Evolutionary conservation across 1,284 basidiomycete species (phyloP), one percentile per base, ranked within the genome.

Genomic region (Pseudozyma sp.): DNA sequence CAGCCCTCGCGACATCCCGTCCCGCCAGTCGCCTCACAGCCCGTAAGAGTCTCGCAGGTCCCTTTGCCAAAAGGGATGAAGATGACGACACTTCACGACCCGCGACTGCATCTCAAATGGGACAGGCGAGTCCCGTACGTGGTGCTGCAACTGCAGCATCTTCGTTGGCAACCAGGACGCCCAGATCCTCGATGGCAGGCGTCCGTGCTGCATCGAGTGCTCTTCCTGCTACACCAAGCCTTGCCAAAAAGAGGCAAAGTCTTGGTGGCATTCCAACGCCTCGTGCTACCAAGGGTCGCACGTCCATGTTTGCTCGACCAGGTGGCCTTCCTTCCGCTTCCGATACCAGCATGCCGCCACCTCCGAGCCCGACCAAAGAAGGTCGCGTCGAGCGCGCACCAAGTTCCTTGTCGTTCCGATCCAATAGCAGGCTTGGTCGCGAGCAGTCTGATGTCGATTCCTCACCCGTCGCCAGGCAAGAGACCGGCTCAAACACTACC

Each of bases 71-170:
- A 3, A 45, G 71, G 40, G 59, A 53, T 40, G 68, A 70, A 18
- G 49, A 66, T 13, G 70, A 70, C 8, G 64, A 65, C 19, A 55
- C 45, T 11, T n/a, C 61, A 7, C 59, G 53, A 8, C 58, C 60
- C 12, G 36, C 75, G 61, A 67, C 21, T 35, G 9, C 35, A 11
- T 53, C 70, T 64, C 67, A 50, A 55, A 52, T 61, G 47, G 89
- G 87, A 78, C 63, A 57, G 45, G 40, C 59, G 13, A 71, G 63
- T 38, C 61, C 70, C 1, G 42, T 51, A n/a, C 56, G 65, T 12
- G 48, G 34, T 40, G 52, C 65, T n/a, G 35, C n/a, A 8, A 38
- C 54, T 11, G 49, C 71, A 13, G 21, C 64, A 14, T 67, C 50
- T 21, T 55, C 70, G 1, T 40, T 61, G 18, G 70, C 59, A n/a